Base-by-base conservation (phyloP, 805 yeast species). In the Kuraishia hungarica region DNA sequence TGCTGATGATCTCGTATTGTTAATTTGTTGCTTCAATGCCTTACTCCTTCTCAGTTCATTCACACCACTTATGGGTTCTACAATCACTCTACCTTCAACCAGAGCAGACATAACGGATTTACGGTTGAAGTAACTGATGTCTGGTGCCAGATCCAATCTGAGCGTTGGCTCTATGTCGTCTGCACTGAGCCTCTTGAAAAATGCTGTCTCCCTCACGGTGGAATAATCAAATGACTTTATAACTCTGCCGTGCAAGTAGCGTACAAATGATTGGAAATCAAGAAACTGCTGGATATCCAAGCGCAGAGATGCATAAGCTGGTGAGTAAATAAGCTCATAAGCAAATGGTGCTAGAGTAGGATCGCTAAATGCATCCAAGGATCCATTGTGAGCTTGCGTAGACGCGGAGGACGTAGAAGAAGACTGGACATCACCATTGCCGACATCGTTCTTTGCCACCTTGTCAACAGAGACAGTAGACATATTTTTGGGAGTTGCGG, bases 31-130 rank as follows among this genome's bases (percentile, higher is more conserved):
- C 28, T 35, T 50, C 20, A 48, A 54, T 24, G 59, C 46, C 2
- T 69, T 39, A 39, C 73, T 61, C 61, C 83, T 81, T 71, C 86
- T 86, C 1, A 82, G 80, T 67, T 88, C 96, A 63, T 92, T 91
- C 48, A 86, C 78, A 0, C 93, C 92, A 53, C 89, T 82, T 8
- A 92, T 80, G 0, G 99, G 99, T 68, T 91, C 96, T 47, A 93
- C 84, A 2, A 83, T 76, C 5, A 89, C 90, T 50, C 86, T 77
- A 2, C 96, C 96, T 53, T 91, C 97, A 35, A 87, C 79, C 59
- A 93, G 76, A 19, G 84, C 78, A 51, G 76, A 69, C 75, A 91
- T 74, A 55, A 92, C 77, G 13, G 83, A 71, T 55, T 87, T 77
- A 58, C 81, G 78, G 53, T 76, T 81, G 55, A 84, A 77, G 81